Evolutionary conservation across 495 filamentous ascomycete species (phyloP).

Genomic region (Lichenothelia convexa): DNA sequence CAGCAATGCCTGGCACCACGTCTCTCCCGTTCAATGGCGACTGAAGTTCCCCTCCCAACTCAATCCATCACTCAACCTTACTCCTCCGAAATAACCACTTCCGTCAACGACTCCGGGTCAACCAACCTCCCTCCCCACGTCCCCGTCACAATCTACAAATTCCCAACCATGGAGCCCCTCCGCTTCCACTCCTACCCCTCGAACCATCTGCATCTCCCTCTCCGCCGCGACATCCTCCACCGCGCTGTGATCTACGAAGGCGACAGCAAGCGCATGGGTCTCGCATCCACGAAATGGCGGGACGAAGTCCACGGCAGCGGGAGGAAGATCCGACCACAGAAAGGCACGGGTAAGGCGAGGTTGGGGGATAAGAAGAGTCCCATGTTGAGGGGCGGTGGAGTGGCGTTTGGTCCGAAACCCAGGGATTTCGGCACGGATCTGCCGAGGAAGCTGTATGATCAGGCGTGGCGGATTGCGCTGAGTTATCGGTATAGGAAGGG

Average conservation of each 20-base stretch:
- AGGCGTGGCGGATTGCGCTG: conserved; percentile 88
- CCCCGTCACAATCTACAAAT: conserved; percentile 68
- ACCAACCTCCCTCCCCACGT: conserved; percentile 1
- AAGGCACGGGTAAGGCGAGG: conserved; percentile 66
- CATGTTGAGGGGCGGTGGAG: conserved; percentile 69
- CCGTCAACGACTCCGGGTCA: conserved; percentile 15
- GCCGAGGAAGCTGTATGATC: conserved; percentile 79
- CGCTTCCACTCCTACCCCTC: conserved; percentile 60
- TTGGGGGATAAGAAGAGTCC: conserved; percentile 67
- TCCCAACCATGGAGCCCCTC: conserved; percentile 74
- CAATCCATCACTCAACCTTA: conserved; percentile 16
- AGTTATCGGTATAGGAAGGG: conserved; percentile 76
- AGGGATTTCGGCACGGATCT: conserved; percentile 74
- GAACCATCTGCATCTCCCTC: conserved; percentile 66
- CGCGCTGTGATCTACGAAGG: conserved; percentile 86
- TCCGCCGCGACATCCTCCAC: conserved; percentile 85
- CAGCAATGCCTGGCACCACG: conserved; percentile 33
- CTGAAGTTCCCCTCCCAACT: conserved; percentile 28
- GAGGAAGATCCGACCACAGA: conserved; percentile 63
- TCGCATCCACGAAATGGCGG: conserved; percentile 69
- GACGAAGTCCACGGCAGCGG: conserved; percentile 66
- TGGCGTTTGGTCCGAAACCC: conserved; percentile 68
- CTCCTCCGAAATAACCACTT: conserved; percentile 16
- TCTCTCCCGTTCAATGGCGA: conserved; percentile 54
- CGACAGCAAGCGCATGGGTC: conserved; percentile 71